These are phyloP conservation scores for Arthrobotrys sphaeroides DNA, from an alignment of 2,329 filamentous ascomycete genomes.

Conservation along the genomic window DNA sequence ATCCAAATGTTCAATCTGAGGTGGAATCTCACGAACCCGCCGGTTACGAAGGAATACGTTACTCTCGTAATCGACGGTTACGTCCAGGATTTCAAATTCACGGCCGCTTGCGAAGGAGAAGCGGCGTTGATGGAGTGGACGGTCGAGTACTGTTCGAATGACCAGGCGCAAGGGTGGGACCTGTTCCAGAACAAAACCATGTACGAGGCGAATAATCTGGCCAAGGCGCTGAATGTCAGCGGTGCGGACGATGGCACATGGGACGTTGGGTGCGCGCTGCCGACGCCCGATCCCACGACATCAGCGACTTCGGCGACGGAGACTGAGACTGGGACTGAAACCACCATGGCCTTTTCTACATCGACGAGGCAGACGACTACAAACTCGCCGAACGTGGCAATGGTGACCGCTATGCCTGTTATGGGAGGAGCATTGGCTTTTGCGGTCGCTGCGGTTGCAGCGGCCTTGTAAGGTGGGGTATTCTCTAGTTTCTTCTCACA, in stretches of 20 bases:
- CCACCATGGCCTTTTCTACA: neutral
- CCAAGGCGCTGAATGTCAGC: constrained; percentile 32
- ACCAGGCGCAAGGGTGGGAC: constrained; percentile 30
- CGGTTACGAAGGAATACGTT: constrained; percentile 30
- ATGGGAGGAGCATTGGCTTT: constrained; percentile 34
- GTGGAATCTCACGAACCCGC: constrained; percentile 50
- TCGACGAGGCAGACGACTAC: constrained; percentile 18
- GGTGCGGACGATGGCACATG: constrained; percentile 38
- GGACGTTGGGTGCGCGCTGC: constrained; percentile 46
- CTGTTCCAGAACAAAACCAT: constrained; percentile 47
- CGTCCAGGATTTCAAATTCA: constrained; percentile 51
- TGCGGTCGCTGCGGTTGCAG: constrained; percentile 14
- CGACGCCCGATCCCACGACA: constrained; percentile 1
- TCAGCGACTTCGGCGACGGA: neutral
- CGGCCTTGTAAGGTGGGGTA: neutral
- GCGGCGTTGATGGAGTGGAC: constrained; percentile 47
- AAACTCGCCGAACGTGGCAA: constrained; percentile 29
- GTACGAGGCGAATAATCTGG: constrained; percentile 36
- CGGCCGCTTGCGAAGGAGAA: constrained; percentile 27
- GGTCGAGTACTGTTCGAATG: constrained; percentile 39
- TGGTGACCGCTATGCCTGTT: constrained; percentile 25
- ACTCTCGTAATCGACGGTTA: constrained; percentile 30
- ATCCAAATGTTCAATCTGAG: constrained; percentile 33
- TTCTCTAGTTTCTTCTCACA: neutral
- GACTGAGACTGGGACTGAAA: neutral